Evolutionary conservation across 177 flowering plant genomes (phyloP), one percentile per base, ranked within the genome.

Genomic region (Vitis hybrid): DNA sequence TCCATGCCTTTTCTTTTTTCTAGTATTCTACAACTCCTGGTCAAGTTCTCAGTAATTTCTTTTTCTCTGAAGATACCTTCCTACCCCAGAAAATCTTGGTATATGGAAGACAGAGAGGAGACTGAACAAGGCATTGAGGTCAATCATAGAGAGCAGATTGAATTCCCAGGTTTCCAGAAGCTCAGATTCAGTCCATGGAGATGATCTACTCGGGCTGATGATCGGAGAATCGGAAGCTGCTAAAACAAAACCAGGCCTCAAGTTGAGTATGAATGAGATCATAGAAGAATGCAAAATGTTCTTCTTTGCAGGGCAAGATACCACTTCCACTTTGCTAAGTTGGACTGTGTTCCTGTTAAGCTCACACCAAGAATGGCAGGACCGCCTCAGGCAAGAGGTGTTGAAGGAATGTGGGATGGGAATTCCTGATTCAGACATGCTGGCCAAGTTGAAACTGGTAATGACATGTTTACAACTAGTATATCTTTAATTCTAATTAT

Each of bases 401-500:
- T 2, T 63, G 47, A 51, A 68, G 14, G 72, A 73, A 20, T 78
- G 77, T 55, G 72, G 77, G 54, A 22, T 24, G 20, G 58, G 19
- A 24, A 59, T 66, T 59, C 80, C 77, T 44, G 68, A 67, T 31
- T 64, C 74, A 13, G 72, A 74, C 31, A 65, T 62, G 62, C 28
- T 78, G 17, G n/a, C 73, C 55, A 74, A 58, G 66, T 31, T 78
- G 18, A 77, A 73, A 68, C 19, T 71, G 77, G 80, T 70, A 62
- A 50, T 24, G 4, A 28, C 7, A 11, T 28, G 59, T 18, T 44
- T 54, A 17, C 31, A 8, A 22, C 28, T 54, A 31, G 13, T 3
- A 38, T 62, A 10, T 28, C 47, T n/a, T 62, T 12, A 7, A 28
- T 62, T 11, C 18, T 7, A 38, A 28, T 33, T 14, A 0, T 12